Percentiles rank a stretch among this genome's conserved stretches.
phyloP scores from a whole-genome alignment of 805 yeast genomes.

The Yueomyces sp. region DNA sequence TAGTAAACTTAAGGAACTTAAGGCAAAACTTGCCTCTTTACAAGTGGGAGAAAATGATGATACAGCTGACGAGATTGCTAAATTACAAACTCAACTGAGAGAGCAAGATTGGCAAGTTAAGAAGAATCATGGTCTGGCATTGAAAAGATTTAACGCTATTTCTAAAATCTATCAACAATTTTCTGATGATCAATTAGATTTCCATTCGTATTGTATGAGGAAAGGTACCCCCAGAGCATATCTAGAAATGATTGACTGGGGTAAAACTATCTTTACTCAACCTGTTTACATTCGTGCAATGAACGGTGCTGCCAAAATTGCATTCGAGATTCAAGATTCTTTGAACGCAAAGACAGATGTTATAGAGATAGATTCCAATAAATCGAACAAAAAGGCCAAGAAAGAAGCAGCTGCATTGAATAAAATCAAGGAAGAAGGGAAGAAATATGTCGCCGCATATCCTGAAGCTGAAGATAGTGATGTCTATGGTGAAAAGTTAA shows the following conservation, averaged over 20 bases:
- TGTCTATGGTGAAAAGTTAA: conserved; percentile 40
- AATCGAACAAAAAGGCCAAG: conserved; percentile 36
- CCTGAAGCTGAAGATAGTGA: conserved; percentile 46
- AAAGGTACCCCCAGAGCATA: conserved; percentile 85
- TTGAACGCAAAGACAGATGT: conserved; percentile 4
- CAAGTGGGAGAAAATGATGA: conserved; percentile 8
- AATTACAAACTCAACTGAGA: conserved; percentile 19
- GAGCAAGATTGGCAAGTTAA: conserved; percentile 31
- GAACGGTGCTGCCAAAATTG: conserved; percentile 46
- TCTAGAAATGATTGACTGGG: conserved; percentile 69
- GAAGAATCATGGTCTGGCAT: conserved; percentile 51
- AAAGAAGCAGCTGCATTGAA: conserved; percentile 36
- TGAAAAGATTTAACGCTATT: conserved; percentile 64
- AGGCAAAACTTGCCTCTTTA: conserved; percentile 1
- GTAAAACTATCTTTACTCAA: conserved; percentile 52
- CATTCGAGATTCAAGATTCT: conserved; percentile 28
- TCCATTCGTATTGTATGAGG: conserved; percentile 85
- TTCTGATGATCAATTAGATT: conserved; percentile 79
- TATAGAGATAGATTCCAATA: conserved; percentile 3
- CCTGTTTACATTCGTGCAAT: conserved; percentile 64
- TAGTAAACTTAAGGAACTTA: conserved; percentile 10
- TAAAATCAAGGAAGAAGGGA: conserved; percentile 43
- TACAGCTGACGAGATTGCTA: conserved; percentile 10
- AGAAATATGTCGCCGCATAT: conserved; percentile 28
- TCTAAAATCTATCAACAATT: conserved; percentile 56